Conservation (phyloP, 169 alveolate genomes). For the Sarcocystis neurona region DNA sequence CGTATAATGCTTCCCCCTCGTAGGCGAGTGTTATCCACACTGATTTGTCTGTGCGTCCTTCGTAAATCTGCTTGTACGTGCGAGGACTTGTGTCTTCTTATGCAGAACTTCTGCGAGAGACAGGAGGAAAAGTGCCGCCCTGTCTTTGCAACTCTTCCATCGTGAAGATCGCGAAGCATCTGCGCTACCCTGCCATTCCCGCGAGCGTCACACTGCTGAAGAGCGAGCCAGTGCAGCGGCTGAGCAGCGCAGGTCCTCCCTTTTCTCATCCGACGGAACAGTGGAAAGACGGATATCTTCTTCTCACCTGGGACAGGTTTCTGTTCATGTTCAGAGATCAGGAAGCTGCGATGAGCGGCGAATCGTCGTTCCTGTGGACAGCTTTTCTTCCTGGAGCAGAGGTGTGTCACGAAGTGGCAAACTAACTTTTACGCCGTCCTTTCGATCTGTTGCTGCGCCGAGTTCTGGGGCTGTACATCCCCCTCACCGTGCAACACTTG, state of each 20-base stretch:
- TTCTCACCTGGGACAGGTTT: constrained; percentile 28
- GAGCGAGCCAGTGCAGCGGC: constrained; percentile 3
- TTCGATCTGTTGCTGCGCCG: too few relatives aligned
- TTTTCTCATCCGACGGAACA: background rate
- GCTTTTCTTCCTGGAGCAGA: background rate
- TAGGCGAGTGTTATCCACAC: too few relatives aligned
- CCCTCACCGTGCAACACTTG: too few relatives aligned
- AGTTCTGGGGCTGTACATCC: too few relatives aligned
- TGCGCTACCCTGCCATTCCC: background rate
- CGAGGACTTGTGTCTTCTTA: too few relatives aligned
- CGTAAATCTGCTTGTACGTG: too few relatives aligned
- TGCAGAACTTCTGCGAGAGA: too few relatives aligned
- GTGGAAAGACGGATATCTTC: background rate
- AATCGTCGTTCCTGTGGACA: background rate
- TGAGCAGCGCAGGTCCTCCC: background rate
- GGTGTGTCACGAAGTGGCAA: too few relatives aligned
- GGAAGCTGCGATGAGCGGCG: background rate
- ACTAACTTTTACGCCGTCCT: too few relatives aligned
- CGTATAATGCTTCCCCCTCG: too few relatives aligned
- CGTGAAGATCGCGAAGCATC: background rate
- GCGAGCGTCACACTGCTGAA: background rate
- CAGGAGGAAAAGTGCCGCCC: too few relatives aligned
- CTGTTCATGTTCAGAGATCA: background rate
- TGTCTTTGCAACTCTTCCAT: background rate
- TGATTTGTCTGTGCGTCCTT: too few relatives aligned